These are phyloP conservation scores for Tephrocybe sp. DNA, from an alignment of 768 basidiomycete genomes.

Conservation along the genomic window DNA sequence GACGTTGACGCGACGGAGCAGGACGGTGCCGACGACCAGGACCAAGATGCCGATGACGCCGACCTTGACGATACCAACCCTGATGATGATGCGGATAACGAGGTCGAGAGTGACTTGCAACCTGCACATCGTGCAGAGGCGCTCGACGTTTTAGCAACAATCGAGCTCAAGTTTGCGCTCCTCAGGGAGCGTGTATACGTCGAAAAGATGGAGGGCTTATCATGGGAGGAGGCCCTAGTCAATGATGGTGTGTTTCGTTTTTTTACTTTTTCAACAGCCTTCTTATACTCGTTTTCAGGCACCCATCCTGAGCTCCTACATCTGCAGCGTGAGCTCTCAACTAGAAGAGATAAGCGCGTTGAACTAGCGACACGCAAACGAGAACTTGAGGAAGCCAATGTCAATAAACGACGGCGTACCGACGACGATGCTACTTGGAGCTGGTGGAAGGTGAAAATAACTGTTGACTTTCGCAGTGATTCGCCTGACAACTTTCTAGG, in stretches of 20 bases:
- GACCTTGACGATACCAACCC: constrained; percentile 32
- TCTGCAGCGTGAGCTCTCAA: constrained; percentile 75
- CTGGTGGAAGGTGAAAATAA: constrained; percentile 78
- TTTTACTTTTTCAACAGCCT: constrained; percentile 3
- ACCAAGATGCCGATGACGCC: constrained; percentile 31
- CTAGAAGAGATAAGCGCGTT: constrained; percentile 77
- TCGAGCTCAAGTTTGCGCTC: constrained; percentile 91
- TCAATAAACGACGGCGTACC: constrained; percentile 58
- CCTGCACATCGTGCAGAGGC: constrained; percentile 86
- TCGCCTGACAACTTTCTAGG: constrained; percentile 37
- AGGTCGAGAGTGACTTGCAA: constrained; percentile 68
- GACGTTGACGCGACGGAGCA: constrained; percentile 23
- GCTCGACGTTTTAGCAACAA: constrained; percentile 80
- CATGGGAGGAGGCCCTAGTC: constrained; percentile 85
- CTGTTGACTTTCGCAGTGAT: constrained; percentile 12
- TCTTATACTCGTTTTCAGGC: constrained; percentile 39
- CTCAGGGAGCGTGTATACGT: constrained; percentile 86
- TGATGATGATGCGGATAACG: constrained; percentile 46
- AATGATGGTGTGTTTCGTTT: constrained; percentile 58
- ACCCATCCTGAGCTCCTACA: constrained; percentile 86
- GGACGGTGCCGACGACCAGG: constrained; percentile 26
- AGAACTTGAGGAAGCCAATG: constrained; percentile 63
- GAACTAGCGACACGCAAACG: constrained; percentile 79
- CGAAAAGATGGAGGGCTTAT: constrained; percentile 90
- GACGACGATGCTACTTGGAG: constrained; percentile 84